Evolutionary conservation across 2,329 filamentous ascomycete genomes (phyloP), one percentile per base, ranked within the genome.

Genomic region (Tolypocladium capitatum): DNA sequence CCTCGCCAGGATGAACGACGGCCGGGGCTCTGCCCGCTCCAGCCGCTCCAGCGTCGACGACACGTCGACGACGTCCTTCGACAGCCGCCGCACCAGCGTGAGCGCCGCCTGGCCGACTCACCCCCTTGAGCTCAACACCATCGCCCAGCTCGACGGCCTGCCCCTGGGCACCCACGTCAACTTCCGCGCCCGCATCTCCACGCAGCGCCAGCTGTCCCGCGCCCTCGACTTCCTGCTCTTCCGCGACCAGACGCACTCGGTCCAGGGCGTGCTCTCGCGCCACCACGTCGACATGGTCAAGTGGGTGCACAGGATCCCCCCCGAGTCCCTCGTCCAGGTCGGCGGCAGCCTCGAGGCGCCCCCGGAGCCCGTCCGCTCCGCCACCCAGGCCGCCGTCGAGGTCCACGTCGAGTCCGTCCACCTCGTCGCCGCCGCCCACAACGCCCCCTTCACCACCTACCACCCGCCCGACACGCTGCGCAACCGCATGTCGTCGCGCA

Each of bases 171-270:
- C 63, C 18, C 63, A 66, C 44, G 64, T 70, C 44, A 68, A 63
- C 46, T 69, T 70, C 50, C 61, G 68, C 48, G 68, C 66, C 34
- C 63, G 66, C 43, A 67, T 68, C 36, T 58, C 66, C 52, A 86
- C 89, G 48, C 74, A 92, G 49, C 81, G 90, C 43, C 83, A 84
- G 56, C 76, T 95, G 69, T 91, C 87, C 60, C 76, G 86, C 56
- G 83, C 85, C 55, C 73, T 95, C 32, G 86, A 88, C 57, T 95
- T 95, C 64, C 70, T 95, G 40, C 77, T 94, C 49, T 84, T 95
- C 60, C 83, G 90, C 48, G 87, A 95, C 66, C 84, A 90, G 66
- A 81, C 85, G 13, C 74, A 78, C 54, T 92, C 88, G 24, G 79
- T 95, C 46, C 90, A 96, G 64, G 89, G 87, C 52, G 86, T 95